Conservation (phyloP, 371 early-diverging fungal species). For the Chytridiales sp. region DNA sequence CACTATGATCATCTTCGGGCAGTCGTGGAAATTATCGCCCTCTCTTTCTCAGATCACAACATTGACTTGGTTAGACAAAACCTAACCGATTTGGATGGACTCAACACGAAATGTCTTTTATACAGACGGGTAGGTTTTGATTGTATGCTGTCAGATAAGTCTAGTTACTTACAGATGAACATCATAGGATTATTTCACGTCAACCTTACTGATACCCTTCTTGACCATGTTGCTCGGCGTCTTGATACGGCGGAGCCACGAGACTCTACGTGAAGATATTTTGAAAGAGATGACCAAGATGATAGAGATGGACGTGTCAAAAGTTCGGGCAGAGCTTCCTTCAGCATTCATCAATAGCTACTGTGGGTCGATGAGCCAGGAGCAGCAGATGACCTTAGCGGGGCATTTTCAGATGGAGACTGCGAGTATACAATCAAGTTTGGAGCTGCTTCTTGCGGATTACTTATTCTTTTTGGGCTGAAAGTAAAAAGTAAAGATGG, state of each 20-base stretch:
- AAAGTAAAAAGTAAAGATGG: no score
- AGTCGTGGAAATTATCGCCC: constrained; percentile 12
- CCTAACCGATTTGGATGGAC: constrained; percentile 3
- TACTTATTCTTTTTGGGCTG: no score
- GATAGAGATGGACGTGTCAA: no score
- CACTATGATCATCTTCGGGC: no score
- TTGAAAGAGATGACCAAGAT: constrained; percentile 4
- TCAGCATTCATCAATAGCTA: no score
- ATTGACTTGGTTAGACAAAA: constrained; percentile 17
- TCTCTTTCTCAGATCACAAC: constrained; percentile 15
- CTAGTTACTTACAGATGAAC: background rate
- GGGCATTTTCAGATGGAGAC: no score
- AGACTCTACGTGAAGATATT: constrained; percentile 11
- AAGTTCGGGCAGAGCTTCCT: no score
- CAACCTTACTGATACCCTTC: constrained; percentile 13
- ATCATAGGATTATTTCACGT: constrained; percentile 13
- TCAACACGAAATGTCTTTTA: constrained; percentile 14
- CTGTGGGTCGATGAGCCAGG: no score
- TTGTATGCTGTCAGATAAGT: background rate
- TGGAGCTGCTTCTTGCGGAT: no score
- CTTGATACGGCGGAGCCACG: constrained; percentile 5
- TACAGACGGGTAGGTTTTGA: constrained; percentile 5
- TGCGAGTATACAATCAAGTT: no score
- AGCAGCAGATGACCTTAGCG: no score
- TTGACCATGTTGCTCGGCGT: constrained; percentile 13